Base-by-base conservation (phyloP, 2,329 filamentous ascomycete genomes). In the Cytospora schulzeri region DNA sequence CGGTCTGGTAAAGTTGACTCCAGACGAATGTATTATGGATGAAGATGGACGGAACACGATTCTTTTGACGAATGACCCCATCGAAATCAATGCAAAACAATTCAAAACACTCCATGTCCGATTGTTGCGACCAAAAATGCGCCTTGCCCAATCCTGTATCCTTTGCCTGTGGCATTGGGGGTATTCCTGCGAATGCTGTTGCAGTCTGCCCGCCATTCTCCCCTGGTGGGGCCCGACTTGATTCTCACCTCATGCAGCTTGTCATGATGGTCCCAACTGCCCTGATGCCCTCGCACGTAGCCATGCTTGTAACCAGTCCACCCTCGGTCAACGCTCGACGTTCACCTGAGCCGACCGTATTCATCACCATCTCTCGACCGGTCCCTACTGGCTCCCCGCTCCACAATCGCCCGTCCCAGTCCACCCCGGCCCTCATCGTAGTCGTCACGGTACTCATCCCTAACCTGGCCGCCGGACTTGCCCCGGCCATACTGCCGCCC, bases 361-460 rank as follows among this genome's bases (percentile, higher is more conserved):
- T 87, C 83, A 54, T 86, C 85, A 70, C 85, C 84, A 68, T 85
- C 83, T 70, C 77, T 85, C 74, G 33, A 31, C 41, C 64, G 60
- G 26, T 54, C 68, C 63, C 76, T 73, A 41, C 73, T 66, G 62
- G 33, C 33, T 11, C 75, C 71, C 48, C 75, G 71, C 63, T 91
- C 88, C 70, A 88, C 86, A 66, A 93, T 83, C 63, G 91, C 91
- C 68, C 93, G 85, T 52, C 95, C 94, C 70, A 93, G 87, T 14
- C 95, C 95, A 70, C 95, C 95, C 71, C 95, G 86, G 19, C 95
- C 95, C 66, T 97, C 94, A 75, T 99, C 95, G 74, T 89, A 99
- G 79, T 99, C 95, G 76, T 97, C 92, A 54, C 95, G 88, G 78
- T 98, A 99, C 81, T 99, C 96, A 76, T 99, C 95, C 69, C 95